phyloP scores from a whole-genome alignment of 148 eudicot species.

The Rhododendron griersonianum region DNA sequence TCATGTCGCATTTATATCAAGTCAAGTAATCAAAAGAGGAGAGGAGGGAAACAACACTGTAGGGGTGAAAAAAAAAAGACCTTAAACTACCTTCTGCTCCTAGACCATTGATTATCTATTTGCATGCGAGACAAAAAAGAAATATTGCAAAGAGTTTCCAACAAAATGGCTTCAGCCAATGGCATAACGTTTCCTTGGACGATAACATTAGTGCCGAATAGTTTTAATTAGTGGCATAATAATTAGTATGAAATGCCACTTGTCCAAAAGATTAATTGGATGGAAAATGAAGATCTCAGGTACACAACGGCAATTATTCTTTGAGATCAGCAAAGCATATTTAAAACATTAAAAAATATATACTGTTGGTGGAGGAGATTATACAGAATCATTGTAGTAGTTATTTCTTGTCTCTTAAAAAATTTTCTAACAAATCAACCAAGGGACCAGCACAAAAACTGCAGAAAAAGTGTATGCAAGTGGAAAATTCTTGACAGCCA shows the following conservation, averaged over 20 bases:
- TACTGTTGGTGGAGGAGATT: neutral
- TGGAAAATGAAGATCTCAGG: neutral
- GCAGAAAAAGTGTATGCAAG: neutral
- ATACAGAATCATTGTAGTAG: neutral
- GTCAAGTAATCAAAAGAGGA: neutral
- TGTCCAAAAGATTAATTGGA: too few relatives aligned
- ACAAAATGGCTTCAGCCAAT: too few relatives aligned
- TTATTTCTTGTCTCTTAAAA: neutral
- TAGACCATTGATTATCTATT: too few relatives aligned
- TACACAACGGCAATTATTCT: neutral
- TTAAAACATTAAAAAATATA: too few relatives aligned
- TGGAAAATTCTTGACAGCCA: too few relatives aligned
- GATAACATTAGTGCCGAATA: neutral
- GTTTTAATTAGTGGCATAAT: neutral
- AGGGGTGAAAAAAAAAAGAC: neutral
- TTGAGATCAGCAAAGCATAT: neutral
- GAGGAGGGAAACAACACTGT: neutral
- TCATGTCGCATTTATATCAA: neutral
- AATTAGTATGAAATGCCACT: neutral
- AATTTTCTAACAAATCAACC: neutral
- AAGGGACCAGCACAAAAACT: neutral
- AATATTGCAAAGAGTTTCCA: too few relatives aligned
- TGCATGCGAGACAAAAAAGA: too few relatives aligned
- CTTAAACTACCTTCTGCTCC: neutral
- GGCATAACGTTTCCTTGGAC: too few relatives aligned